Conservation (phyloP, 495 filamentous ascomycete species). For the Hypoxylon fragiforme region DNA sequence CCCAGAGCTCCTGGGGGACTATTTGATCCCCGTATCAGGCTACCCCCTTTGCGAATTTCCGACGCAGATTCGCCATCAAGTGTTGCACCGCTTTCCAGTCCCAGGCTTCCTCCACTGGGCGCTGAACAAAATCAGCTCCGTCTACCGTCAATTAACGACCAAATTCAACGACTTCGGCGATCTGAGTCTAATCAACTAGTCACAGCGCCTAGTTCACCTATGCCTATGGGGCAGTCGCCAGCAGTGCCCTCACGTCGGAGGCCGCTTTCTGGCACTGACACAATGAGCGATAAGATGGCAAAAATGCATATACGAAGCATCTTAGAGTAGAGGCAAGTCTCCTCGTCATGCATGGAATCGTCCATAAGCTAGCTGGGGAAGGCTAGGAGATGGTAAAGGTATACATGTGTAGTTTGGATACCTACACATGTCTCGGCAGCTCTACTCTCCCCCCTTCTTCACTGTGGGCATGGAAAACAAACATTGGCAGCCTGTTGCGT, state of each 20-base stretch:
- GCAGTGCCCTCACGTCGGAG: not conserved
- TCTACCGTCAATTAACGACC: constrained; percentile 13
- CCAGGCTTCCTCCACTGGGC: not conserved
- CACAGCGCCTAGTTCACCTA: constrained; percentile 41
- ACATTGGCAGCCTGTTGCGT: too few species aligned
- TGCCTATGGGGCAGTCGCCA: not conserved
- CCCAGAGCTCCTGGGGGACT: not conserved
- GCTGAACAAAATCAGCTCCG: not conserved
- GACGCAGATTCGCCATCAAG: not conserved
- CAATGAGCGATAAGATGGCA: not conserved
- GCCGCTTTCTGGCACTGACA: not conserved
- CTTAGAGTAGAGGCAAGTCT: too few species aligned
- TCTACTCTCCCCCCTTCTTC: too few species aligned
- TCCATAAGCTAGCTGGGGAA: too few species aligned
- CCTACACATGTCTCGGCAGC: too few species aligned
- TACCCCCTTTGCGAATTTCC: constrained; percentile 38
- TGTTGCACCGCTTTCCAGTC: not conserved
- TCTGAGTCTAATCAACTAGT: constrained; percentile 19
- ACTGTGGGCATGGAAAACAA: too few species aligned
- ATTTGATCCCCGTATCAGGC: constrained; percentile 27
- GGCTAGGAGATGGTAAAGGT: too few species aligned
- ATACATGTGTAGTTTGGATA: too few species aligned
- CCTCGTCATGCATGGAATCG: too few species aligned
- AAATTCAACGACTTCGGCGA: not conserved
- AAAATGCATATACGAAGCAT: too few species aligned